These are phyloP conservation scores for Puccinellia tenuiflora DNA, from an alignment of 176 grass and related monocot species.

Conservation along the genomic window DNA sequence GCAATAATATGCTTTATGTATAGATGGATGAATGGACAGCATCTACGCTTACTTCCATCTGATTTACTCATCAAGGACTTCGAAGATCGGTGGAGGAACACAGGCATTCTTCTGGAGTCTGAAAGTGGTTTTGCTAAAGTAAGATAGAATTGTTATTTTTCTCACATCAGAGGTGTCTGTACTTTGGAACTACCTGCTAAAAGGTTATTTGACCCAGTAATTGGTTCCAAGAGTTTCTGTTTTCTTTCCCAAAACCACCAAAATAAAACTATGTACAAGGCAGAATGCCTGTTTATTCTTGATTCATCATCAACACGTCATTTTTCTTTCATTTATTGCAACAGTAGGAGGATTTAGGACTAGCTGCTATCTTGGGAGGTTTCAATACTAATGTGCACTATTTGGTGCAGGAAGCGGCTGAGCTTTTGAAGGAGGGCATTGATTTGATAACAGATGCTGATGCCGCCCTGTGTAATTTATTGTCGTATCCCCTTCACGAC, in stretches of 20 bases:
- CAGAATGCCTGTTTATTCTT: neutral
- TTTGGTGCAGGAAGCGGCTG: constrained; percentile 65
- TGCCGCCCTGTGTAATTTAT: constrained; percentile 60
- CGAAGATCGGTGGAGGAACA: constrained; percentile 72
- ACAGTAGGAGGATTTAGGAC: neutral
- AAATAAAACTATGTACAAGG: neutral
- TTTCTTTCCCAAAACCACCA: neutral
- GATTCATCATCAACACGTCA: neutral
- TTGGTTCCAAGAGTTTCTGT: neutral
- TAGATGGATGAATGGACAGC: constrained; percentile 98
- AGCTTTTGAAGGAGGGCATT: constrained; percentile 88
- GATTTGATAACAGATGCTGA: constrained; percentile 86
- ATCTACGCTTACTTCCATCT: constrained; percentile 70
- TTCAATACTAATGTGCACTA: neutral
- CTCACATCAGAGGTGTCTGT: neutral
- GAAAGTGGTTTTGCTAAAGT: constrained; percentile 75
- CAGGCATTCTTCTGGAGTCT: constrained; percentile 70
- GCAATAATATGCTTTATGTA: constrained; percentile 7
- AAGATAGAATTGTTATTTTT: neutral
- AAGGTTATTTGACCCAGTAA: neutral
- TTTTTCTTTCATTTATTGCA: neutral
- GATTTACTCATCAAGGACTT: constrained; percentile 69
- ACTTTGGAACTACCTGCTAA: neutral
- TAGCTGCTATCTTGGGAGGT: neutral
- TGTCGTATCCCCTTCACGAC: constrained; percentile 79